These are phyloP conservation scores for Capsicum rhomboideum DNA, from an alignment of 257 asterid species.

Conservation along the genomic window DNA sequence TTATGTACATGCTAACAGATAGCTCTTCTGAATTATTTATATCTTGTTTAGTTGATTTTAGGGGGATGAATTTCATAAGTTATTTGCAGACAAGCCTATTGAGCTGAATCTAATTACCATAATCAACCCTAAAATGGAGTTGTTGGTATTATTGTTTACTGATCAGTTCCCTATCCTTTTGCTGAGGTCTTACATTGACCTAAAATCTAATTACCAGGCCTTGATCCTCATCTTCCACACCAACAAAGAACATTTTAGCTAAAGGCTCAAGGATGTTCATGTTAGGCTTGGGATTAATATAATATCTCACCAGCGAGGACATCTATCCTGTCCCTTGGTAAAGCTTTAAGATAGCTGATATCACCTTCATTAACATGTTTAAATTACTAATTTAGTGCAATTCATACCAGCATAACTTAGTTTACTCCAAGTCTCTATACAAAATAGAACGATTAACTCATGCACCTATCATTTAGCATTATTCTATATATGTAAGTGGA, in stretches of 20 bases:
- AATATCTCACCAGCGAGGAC: background rate
- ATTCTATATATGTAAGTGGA: too few species aligned
- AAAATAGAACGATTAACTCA: background rate
- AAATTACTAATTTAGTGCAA: too few species aligned
- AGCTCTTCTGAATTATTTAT: too few species aligned
- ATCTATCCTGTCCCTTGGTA: background rate
- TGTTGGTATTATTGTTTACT: background rate
- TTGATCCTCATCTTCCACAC: background rate
- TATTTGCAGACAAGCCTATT: too few species aligned
- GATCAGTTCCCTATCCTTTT: background rate
- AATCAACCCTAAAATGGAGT: background rate
- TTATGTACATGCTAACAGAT: too few species aligned
- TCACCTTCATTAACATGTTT: background rate
- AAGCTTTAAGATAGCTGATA: background rate
- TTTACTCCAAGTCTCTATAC: background rate
- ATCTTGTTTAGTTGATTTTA: too few species aligned
- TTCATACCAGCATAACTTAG: background rate
- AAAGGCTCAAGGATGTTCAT: background rate
- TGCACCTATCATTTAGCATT: too few species aligned
- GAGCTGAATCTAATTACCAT: too few species aligned
- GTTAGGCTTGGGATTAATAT: background rate
- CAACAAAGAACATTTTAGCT: background rate
- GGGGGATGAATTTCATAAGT: too few species aligned
- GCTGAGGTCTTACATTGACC: background rate
- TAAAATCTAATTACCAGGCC: background rate